Base-by-base conservation (phyloP, 1,284 basidiomycete species). In the Papiliotrema nemorosa region DNA sequence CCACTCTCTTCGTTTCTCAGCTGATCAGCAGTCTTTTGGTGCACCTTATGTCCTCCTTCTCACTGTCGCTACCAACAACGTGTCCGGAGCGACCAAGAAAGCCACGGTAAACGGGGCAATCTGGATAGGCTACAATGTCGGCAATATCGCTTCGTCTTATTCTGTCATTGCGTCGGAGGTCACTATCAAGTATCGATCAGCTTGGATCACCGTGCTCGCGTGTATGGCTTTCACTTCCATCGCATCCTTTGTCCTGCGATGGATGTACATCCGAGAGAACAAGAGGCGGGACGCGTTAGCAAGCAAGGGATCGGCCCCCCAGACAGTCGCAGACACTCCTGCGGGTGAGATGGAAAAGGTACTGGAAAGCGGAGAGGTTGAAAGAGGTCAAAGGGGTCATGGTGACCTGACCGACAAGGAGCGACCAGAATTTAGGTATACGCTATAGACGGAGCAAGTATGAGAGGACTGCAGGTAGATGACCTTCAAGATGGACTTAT, bases 41-140 rank as follows among this genome's bases (percentile, higher is more conserved):
- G 76, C 78, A 2, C 78, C 78, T 5, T 78, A 76, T 49, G 78
- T 78, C 22, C 63, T 76, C 9, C 69, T 78, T 21, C 70, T 79
- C 22, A 68, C 77, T 5, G 59, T 77, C 3, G 72, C 73, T 3
- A 66, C 74, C 2, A 68, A 75, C 27, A 79, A 79, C 58, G 69
- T 77, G 3, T 72, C 74, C 1, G 78, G 78, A 14, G 63, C 72
- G 0, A 79, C 78, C 12, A 80, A 80, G 58, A 77, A 78, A 55
- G 72, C 75, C 10, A 67, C 76, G 29, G 64, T 72, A 0, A 60
- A 56, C 6, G 75, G 68, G 0, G 68, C 70, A 20, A 72, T 77
- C 52, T 78, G 78, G 48, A 58, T 77, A 3, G 77, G 74, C 4
- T 78, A 75, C 60, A 74, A 73, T 42, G 65, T 65, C 5, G 69